Percentiles rank a stretch among this genome's conserved stretches.
phyloP scores from a whole-genome alignment of 179 eudicot genomes.

The Patellifolia procumbens region DNA sequence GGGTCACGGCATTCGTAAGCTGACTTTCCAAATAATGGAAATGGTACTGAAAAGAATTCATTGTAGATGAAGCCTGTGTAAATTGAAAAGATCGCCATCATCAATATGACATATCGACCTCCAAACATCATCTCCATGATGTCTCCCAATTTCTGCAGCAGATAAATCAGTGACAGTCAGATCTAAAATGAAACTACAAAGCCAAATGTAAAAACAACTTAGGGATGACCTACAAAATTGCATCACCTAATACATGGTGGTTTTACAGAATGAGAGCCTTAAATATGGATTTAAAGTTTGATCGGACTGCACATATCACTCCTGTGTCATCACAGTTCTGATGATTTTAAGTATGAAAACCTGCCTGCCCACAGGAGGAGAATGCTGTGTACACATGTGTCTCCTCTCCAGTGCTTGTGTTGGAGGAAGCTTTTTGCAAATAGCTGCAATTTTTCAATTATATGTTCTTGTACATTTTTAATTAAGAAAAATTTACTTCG shows the following conservation, averaged over 20 bases:
- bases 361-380: neutral
- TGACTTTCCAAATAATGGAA: slow-evolving; percentile 71
- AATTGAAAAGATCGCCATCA: slow-evolving; percentile 93
- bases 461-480: neutral
- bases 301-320: too few relatives aligned
- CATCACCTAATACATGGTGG: neutral
- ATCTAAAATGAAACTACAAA: neutral
- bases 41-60: slow-evolving; percentile 86
- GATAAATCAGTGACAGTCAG: neutral
- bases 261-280: neutral
- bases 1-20: slow-evolving; percentile 83
- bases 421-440: neutral
- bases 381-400: neutral
- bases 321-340: neutral
- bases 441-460: neutral
- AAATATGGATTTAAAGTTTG: neutral
- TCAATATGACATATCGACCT: slow-evolving; percentile 74
- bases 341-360: neutral
- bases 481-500: too few relatives aligned
- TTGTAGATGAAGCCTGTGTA: slow-evolving; percentile 83
- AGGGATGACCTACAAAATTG: neutral
- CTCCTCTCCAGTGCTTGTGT: neutral
- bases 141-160: slow-evolving; percentile 74
- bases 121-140: slow-evolving; percentile 85
- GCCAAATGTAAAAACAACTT: neutral